phyloP scores from a whole-genome alignment of 1,284 basidiomycete species.

The Apiotrichum sp. region DNA sequence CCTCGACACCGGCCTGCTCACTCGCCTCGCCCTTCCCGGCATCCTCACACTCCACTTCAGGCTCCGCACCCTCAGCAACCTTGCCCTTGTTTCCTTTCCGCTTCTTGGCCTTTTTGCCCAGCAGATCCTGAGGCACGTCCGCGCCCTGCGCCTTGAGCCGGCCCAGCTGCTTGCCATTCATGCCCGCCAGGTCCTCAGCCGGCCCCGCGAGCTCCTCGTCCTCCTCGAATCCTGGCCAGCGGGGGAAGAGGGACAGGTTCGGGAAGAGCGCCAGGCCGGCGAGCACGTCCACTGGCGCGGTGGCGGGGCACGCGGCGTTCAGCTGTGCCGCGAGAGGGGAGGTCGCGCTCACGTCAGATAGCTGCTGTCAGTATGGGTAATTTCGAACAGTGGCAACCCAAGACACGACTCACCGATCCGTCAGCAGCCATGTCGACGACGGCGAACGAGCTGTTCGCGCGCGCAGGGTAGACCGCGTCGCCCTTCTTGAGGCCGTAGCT shows the following conservation, averaged over 20 bases:
- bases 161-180: slow-evolving; percentile 35
- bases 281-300: slow-evolving; percentile 9
- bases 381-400: neutral
- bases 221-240: slow-evolving; percentile 45
- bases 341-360: neutral
- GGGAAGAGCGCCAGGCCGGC: slow-evolving; percentile 34
- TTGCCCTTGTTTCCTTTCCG: neutral
- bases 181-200: slow-evolving; percentile 4
- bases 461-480: slow-evolving; percentile 11
- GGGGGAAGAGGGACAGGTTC: slow-evolving; percentile 37
- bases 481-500: slow-evolving; percentile 30
- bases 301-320: slow-evolving; percentile 1
- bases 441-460: neutral
- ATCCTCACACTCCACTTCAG: neutral
- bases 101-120: slow-evolving; percentile 16
- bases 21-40: neutral
- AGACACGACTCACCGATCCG: slow-evolving; percentile 20
- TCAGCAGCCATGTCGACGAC: slow-evolving; percentile 14
- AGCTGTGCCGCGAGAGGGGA: slow-evolving; percentile 3
- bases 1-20: neutral
- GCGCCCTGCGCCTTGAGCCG: slow-evolving; percentile 40
- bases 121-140: slow-evolving; percentile 26
- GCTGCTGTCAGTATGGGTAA: slow-evolving; percentile 4
- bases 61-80: neutral
- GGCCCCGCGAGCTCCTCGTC: slow-evolving; percentile 34